Base-by-base conservation (phyloP, 495 filamentous ascomycete genomes). In the Neurospora terricola region DNA sequence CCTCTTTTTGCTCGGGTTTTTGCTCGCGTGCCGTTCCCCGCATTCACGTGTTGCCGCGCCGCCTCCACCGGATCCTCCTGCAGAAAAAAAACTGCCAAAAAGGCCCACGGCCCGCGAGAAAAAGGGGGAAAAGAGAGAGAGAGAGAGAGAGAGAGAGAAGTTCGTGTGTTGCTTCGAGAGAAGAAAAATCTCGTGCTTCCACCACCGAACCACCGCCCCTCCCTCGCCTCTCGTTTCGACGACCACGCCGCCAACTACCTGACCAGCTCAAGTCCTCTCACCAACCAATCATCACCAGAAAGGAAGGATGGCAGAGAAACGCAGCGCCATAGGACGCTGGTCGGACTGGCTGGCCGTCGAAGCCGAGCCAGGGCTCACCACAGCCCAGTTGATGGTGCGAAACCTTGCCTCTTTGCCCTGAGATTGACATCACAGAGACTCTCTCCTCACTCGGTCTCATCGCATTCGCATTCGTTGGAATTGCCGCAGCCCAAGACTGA, bases 331-430 rank as follows among this genome's bases (percentile, higher is more conserved):
- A 36, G 68, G 74, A 62, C 76, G 77, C 69, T 80, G 80, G 72
- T 77, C 80, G 69, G 81, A 84, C 54, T 93, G 90, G 83, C 76
- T 93, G 42, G 90, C 91, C 36, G 92, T 95, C 71, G 83, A 90
- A 48, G 81, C 85, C 74, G 94, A 96, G 83, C 89, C 91, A 5
- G 94, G 93, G 37, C 85, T 98, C 78, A 92, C 90, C 54, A 93
- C 89, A 76, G 87, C 92, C 38, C 92, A 98, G 84, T 83, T 97
- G 78, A 95, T 98, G 84, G 84, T 86, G 82, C 76, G 81, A 74
- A 76, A 70, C 36, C 66, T 74, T 45, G 34, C 62, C 34, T 59
- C 30, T 70, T 59, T 66, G 27, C 54, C 54, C 54, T 34, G 27
- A 66, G 27, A 66, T 34, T 34, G 27, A 66, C 54, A 16, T 34